These are phyloP conservation scores for Globisporangium polare DNA, from an alignment of 352 stramenopile genomes.

Conservation along the genomic window DNA sequence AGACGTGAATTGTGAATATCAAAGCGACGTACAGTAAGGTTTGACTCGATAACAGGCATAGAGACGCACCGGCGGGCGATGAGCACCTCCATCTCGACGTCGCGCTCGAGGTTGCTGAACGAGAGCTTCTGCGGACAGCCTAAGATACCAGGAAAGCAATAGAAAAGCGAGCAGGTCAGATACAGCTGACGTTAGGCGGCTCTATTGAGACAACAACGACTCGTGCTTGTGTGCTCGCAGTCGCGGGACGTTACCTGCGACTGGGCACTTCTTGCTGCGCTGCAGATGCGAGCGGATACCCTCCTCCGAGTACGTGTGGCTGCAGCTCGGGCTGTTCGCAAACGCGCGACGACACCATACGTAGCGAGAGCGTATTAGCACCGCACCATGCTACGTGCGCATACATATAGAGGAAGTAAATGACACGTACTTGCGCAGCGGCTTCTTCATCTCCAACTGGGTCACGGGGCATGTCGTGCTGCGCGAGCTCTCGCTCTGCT, in stretches of 20 bases:
- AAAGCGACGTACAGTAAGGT: no score
- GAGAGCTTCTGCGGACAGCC: conserved; percentile 65
- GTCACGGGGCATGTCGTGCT: conserved; percentile 80
- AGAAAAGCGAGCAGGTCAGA: background rate
- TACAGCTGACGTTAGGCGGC: background rate
- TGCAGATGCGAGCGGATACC: conserved; percentile 72
- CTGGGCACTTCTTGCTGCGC: conserved; percentile 70
- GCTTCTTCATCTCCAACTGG: conserved; percentile 76
- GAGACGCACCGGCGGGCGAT: conserved; percentile 50
- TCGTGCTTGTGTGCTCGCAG: no score
- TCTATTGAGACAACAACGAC: background rate
- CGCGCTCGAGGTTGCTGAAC: conserved; percentile 61
- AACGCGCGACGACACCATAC: background rate
- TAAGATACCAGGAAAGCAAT: conserved; percentile 12
- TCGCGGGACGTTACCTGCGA: conserved; percentile 39
- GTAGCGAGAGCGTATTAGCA: background rate
- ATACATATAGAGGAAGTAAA: background rate
- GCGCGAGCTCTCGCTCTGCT: conserved; percentile 71
- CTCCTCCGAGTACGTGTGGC: conserved; percentile 79
- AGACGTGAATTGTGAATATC: no score
- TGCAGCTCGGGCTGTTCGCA: conserved; percentile 51
- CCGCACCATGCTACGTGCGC: background rate
- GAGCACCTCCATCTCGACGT: conserved; percentile 87
- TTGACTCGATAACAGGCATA: no score
- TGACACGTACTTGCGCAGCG: conserved; percentile 58